Percentiles rank a stretch among this genome's conserved stretches.
Conservation (phyloP, 1,284 basidiomycete genomes). For the Heliocybe sulcata region DNA sequence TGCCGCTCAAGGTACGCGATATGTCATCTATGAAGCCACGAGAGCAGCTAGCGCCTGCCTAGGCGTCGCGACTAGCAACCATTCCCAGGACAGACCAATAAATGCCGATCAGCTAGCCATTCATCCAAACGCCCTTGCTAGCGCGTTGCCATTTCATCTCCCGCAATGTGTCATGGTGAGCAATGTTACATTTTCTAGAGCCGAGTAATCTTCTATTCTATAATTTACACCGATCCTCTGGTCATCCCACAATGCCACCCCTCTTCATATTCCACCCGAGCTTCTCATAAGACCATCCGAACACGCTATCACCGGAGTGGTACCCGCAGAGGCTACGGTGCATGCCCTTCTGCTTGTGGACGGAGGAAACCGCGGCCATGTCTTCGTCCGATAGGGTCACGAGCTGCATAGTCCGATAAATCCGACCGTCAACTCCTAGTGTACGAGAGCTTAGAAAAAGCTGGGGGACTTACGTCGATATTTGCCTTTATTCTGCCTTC, state of each 20-base stretch:
- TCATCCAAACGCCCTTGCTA: too few relatives aligned
- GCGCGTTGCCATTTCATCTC: too few relatives aligned
- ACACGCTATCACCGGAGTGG: conserved; percentile 21
- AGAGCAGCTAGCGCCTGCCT: too few relatives aligned
- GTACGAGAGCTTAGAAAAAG: conserved; percentile 8
- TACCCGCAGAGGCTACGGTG: conserved; percentile 17
- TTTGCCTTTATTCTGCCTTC: conserved; percentile 39
- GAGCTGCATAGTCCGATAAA: conserved; percentile 19
- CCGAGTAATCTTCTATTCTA: too few relatives aligned
- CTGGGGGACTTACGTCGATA: conserved; percentile 24
- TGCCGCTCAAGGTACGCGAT: too few relatives aligned
- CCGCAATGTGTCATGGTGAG: too few relatives aligned
- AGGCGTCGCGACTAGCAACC: too few relatives aligned
- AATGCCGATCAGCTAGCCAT: too few relatives aligned
- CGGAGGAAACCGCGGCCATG: conserved; percentile 26
- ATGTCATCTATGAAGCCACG: too few relatives aligned
- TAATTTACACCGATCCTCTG: not conserved
- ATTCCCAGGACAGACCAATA: too few relatives aligned
- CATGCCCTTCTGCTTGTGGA: conserved; percentile 39
- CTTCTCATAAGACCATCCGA: conserved; percentile 37
- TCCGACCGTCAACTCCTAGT: not conserved
- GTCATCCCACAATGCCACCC: conserved; percentile 24
- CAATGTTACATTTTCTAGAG: too few relatives aligned
- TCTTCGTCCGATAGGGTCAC: conserved; percentile 29
- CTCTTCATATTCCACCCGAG: conserved; percentile 35